A percentile compares a stretch with the other conserved stretches of the same genome.
Evolutionary conservation across 148 eudicot genomes (phyloP).

Genomic region (Diospyros lotus): DNA sequence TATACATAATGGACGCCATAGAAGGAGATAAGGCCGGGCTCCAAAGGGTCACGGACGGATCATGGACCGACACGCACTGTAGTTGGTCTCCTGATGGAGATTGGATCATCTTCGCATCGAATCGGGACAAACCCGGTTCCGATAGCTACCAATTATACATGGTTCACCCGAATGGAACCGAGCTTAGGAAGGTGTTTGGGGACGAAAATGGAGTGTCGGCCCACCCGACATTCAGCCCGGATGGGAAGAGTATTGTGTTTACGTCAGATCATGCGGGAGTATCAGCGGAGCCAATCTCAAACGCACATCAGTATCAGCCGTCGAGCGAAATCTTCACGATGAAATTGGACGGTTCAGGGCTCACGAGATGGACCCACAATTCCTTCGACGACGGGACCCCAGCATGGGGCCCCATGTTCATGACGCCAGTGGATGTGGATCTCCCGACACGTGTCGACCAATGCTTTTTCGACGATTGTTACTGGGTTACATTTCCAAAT

Average conservation of each 20-base stretch:
- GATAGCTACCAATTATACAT: slow-evolving; percentile 55
- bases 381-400: slow-evolving; percentile 86
- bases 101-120: slow-evolving; percentile 72
- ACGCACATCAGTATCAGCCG: slow-evolving; percentile 84
- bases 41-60: slow-evolving; percentile 61
- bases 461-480: no score
- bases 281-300: slow-evolving; percentile 71
- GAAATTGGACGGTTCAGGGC: slow-evolving; percentile 60
- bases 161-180: slow-evolving; percentile 52
- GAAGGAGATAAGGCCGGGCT: slow-evolving; percentile 58
- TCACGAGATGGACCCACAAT: slow-evolving; percentile 62
- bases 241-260: slow-evolving; percentile 69
- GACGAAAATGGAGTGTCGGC: slow-evolving; percentile 45
- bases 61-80: slow-evolving; percentile 86
- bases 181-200: slow-evolving; percentile 38
- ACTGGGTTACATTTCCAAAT: no score
- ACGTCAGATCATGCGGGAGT: slow-evolving; percentile 64
- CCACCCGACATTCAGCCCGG: slow-evolving; percentile 69
- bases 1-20: slow-evolving; percentile 60
- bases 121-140: slow-evolving; percentile 55
- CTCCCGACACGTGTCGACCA: no score
- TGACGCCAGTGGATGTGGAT: no score
- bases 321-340: slow-evolving; percentile 61
- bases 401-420: slow-evolving; percentile 33
- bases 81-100: slow-evolving; percentile 82